Percentiles rank a stretch among this genome's conserved stretches.
Evolutionary conservation across 345 rosid species (phyloP).

Genomic region (Dipteronia sinensis): DNA sequence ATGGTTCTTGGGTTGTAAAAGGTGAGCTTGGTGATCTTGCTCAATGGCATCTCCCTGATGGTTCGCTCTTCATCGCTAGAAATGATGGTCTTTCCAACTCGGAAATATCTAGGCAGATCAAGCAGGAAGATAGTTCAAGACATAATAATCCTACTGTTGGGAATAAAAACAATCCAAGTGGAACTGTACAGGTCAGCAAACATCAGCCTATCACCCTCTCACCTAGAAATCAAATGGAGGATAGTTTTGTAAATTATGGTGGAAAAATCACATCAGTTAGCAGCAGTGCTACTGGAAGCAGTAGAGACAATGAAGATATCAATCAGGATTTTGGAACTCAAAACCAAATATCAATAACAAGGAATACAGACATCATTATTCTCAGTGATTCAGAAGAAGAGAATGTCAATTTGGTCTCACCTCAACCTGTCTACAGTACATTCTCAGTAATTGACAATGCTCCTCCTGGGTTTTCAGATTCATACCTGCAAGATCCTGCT

Average conservation of each 20-base stretch:
- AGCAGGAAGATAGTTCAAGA: constrained; percentile 14
- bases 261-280: constrained; percentile 24
- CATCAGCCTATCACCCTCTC: constrained; percentile 16
- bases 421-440: constrained; percentile 17
- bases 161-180: constrained; percentile 24
- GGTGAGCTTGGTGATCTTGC: constrained; percentile 27
- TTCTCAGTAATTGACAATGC: background rate
- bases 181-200: constrained; percentile 17
- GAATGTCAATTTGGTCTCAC: constrained; percentile 20
- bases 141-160: constrained; percentile 1
- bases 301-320: constrained; percentile 27
- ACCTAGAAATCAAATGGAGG: constrained; percentile 9
- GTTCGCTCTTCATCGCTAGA: constrained; percentile 16
- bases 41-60: constrained; percentile 42
- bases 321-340: constrained; percentile 4
- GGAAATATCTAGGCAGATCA: constrained; percentile 16
- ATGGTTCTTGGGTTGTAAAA: constrained; percentile 46
- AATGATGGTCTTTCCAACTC: constrained; percentile 14
- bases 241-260: constrained; percentile 1
- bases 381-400: constrained; percentile 50
- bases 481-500: constrained; percentile 26
- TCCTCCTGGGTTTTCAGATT: constrained; percentile 14
- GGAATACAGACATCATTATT: constrained; percentile 25
- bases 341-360: background rate
- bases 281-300: constrained; percentile 27